Conservation (phyloP, 495 filamentous ascomycete species). For the Lasiosphaeriaceae sp. region DNA sequence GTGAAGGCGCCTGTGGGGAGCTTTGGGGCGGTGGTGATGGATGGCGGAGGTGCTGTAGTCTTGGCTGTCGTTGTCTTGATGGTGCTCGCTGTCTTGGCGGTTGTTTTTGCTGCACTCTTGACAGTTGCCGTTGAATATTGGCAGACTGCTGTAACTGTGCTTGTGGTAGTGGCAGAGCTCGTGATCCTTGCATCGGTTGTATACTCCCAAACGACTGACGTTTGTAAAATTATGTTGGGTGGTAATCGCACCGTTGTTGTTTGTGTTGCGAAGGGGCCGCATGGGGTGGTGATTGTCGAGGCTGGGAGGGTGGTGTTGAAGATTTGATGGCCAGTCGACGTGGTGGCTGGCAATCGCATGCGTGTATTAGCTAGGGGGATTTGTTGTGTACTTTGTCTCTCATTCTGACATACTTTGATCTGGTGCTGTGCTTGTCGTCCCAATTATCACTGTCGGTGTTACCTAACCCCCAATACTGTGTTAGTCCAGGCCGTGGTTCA, state of each 20-base stretch:
- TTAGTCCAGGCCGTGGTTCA: background rate
- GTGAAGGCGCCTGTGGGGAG: background rate
- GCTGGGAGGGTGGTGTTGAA: constrained; percentile 2
- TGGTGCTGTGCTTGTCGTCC: constrained; percentile 2
- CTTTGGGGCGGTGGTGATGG: background rate
- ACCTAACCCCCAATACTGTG: background rate
- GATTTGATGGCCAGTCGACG: background rate
- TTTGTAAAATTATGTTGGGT: constrained; percentile 1
- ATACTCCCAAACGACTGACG: constrained; percentile 1
- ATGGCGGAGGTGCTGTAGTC: background rate
- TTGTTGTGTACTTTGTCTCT: no score
- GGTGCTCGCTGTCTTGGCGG: background rate
- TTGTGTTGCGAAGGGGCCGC: background rate
- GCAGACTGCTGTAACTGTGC: constrained; percentile 10
- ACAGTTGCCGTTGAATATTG: background rate
- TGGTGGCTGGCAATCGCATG: no score
- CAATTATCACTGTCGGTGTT: constrained; percentile 13
- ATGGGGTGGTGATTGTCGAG: constrained; percentile 2
- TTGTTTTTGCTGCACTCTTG: background rate
- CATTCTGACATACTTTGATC: constrained; percentile 4
- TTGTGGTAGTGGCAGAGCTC: background rate
- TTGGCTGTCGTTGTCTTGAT: no score
- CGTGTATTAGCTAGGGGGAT: no score
- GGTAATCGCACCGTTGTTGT: constrained; percentile 8
- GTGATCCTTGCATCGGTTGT: constrained; percentile 7